Evolutionary conservation across 139 green algal species (phyloP).

Genomic region (Klebsormidium nitens): DNA sequence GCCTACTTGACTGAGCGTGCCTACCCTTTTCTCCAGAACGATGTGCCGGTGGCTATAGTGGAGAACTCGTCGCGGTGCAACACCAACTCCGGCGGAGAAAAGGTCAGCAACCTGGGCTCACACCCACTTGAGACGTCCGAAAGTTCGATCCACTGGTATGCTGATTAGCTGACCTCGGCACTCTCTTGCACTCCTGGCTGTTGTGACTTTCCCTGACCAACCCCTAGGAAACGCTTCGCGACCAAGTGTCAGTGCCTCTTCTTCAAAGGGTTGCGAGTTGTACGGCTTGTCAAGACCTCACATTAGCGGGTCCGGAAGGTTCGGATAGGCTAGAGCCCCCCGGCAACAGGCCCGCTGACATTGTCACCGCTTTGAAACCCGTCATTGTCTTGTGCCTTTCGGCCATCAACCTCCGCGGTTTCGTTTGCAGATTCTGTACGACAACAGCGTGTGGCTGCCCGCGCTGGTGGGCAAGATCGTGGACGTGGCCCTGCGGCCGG

Average conservation of each 20-base stretch:
- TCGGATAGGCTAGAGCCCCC: too few species aligned
- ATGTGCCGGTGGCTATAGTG: slow-evolving; percentile 50
- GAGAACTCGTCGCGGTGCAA: slow-evolving; percentile 61
- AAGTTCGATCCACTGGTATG: neutral
- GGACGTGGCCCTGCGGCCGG: neutral
- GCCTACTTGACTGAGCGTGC: too few species aligned
- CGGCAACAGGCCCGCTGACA: too few species aligned
- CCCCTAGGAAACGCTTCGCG: too few species aligned
- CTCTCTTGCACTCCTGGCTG: neutral
- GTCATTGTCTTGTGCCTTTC: neutral
- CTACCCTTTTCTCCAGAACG: too few species aligned
- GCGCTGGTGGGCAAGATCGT: slow-evolving; percentile 42
- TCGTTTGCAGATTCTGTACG: slow-evolving; percentile 28
- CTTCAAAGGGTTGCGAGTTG: neutral
- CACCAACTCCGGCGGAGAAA: slow-evolving; percentile 59
- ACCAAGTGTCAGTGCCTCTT: neutral
- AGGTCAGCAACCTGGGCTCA: slow-evolving; percentile 31
- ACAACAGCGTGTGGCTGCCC: slow-evolving; percentile 45
- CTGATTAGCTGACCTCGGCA: neutral
- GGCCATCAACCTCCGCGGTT: neutral
- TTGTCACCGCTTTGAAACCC: too few species aligned
- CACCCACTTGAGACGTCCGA: neutral
- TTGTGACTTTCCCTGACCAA: neutral
- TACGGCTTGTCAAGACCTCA: neutral
- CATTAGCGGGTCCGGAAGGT: too few species aligned